Base-by-base conservation (phyloP, 176 grass and related monocot species). In the Oryza glumipatula region DNA sequence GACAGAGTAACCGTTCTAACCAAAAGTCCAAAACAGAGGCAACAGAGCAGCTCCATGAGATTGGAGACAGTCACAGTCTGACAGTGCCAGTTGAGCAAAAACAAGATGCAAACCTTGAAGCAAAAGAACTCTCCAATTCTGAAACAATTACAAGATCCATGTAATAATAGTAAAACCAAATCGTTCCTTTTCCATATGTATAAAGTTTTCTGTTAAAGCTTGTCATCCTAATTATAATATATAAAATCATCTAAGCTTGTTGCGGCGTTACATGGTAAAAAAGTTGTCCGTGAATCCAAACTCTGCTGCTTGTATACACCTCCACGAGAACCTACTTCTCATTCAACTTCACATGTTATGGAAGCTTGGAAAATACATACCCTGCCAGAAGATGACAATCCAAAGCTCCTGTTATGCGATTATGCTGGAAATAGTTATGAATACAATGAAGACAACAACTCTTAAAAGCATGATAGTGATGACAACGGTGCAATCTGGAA, bases 341-440 rank as follows among this genome's bases (percentile, higher is more conserved):
- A 23, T 39, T 82, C 64, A 43, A 45, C 47, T 84, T 90, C 80
- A 90, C 78, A 77, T 83, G 73, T 89, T 65, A 85, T 19, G 90
- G 76, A 33, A 83, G 73, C 76, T 92, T 90, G 68, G 90, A 77
- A 88, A 95, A 86, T 52, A 92, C 85, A 77, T 90, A 85, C 77
- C 93, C 90, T 92, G 82, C 41, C 56, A 70, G 76, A 87, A 90
- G 39, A 70, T 44, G 23, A 36, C 30, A 76, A 67, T 19, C 4
- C 1, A 76, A 76, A 76, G 24, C 44, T 76, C 65, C 67, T 46
- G 35, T 83, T 63, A 35, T 67, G 30, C 21, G 6, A 22, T 32
- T 52, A 51, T 1, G 11, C 46, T 74, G 49, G 32, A 80, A 41
- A 41, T 28, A 75, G 60, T 28, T 58, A 82, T 49, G 32, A 3